phyloP scores from a whole-genome alignment of 192 early-diverging fungal genomes.

The Coemansia biformis region DNA sequence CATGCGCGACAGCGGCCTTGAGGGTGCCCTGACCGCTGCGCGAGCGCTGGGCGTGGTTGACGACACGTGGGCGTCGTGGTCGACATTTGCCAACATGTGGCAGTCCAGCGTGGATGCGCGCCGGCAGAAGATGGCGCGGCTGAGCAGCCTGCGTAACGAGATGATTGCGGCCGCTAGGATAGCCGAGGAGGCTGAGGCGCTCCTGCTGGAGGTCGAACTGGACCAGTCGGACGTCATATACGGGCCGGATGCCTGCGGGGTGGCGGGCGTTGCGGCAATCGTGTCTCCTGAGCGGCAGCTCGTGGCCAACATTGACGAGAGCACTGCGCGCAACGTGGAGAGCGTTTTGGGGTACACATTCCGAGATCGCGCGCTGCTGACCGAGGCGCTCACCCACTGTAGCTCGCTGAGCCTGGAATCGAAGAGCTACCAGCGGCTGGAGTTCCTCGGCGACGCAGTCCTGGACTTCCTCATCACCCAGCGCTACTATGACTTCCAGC shows the following conservation, averaged over 20 bases:
- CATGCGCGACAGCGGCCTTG: slow-evolving; percentile 54
- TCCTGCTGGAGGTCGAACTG: slow-evolving; percentile 27
- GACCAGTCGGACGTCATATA: slow-evolving; percentile 30
- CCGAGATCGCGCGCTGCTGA: slow-evolving; percentile 57
- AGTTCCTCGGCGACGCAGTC: slow-evolving; percentile 80
- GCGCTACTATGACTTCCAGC: slow-evolving; percentile 66
- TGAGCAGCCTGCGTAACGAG: slow-evolving; percentile 13
- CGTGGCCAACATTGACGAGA: neutral
- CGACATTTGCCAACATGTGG: slow-evolving; percentile 21
- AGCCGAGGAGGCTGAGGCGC: slow-evolving; percentile 6
- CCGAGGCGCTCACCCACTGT: slow-evolving; percentile 85
- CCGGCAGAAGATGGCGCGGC: slow-evolving; percentile 12
- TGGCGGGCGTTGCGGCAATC: neutral
- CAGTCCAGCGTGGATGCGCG: slow-evolving; percentile 4
- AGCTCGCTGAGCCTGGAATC: slow-evolving; percentile 54
- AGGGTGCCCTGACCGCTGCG: slow-evolving; percentile 52
- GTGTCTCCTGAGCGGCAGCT: neutral
- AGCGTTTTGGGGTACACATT: slow-evolving; percentile 58
- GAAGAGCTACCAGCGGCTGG: slow-evolving; percentile 83
- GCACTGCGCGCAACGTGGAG: slow-evolving; percentile 18
- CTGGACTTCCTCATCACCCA: slow-evolving; percentile 74
- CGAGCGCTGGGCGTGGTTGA: slow-evolving; percentile 51
- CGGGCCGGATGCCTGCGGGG: neutral
- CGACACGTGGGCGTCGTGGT: slow-evolving; percentile 29
- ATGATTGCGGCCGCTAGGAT: neutral